Evolutionary conservation across 805 yeast species (phyloP), one percentile per base, ranked within the genome.

Genomic region (Cyberlindnera lachancei): DNA sequence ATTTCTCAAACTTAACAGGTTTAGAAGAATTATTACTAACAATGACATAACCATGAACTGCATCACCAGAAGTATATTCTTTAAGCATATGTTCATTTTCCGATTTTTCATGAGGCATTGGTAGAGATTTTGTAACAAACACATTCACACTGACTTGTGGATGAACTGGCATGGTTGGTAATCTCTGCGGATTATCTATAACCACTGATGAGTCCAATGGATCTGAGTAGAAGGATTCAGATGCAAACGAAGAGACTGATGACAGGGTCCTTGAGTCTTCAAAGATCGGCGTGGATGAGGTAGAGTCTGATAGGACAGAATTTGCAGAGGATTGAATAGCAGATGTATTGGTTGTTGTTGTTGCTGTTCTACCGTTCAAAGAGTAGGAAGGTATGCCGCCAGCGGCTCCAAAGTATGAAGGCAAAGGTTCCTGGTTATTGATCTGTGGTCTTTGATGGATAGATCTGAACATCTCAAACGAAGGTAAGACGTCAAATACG

Each of bases 31-130:
- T 61, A 45, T 75, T 75, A 27, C 68, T 58, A 18, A 75, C 61
- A 7, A 64, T 49, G 34, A 73, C 65, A 43, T 67, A 73, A 0
- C 90, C 90, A 45, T 72, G 67, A 11, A 80, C 61, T 15, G 63
- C 62, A 47, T 79, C 87, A n/a, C 85, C 85, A 10, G 79, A 76
- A 14, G 71, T 71, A 47, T 70, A 80, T 49, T 76, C 83, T 36
- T 64, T 62, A 18, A 70, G 46, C 23, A 54, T 66, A 50, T 29
- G 70, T 57, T 27, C 53, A 6, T 31, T 17, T 20, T 40, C 48
- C 5, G 34, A 15, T 18, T 38, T 43, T 15, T 45, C 47, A 34
- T 65, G 52, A 0, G 76, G 74, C 22, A 48, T 50, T 0, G 78
- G 72, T 1, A 69, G 66, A 15, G 58, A 55, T 41, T 73, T 75